Evolutionary conservation across 208 protist genomes (phyloP).

Genomic region (Spongospora subterranea): DNA sequence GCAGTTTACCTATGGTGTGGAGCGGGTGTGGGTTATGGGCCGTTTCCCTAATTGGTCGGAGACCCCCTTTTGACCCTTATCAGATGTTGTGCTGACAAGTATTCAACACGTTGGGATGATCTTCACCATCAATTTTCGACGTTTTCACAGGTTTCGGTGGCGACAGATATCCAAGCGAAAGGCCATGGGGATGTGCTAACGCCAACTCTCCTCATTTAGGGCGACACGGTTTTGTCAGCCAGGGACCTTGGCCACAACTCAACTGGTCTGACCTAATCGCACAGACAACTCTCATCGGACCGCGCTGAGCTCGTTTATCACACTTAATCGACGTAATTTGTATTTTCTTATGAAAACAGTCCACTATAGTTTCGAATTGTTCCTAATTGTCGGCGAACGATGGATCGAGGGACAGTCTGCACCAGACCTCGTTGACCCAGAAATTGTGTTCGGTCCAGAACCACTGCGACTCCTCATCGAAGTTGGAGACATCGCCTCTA

Average conservation of each 20-base stretch:
- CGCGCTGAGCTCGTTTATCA: not conserved
- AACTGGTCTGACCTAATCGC: not conserved
- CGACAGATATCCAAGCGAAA: too few relatives aligned
- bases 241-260: not conserved
- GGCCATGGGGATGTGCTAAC: too few relatives aligned
- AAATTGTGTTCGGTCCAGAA: conserved; percentile 46
- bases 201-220: too few relatives aligned
- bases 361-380: not conserved
- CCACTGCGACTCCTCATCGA: not conserved
- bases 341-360: not conserved
- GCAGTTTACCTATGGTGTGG: too few relatives aligned
- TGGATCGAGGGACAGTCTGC: not conserved
- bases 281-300: not conserved
- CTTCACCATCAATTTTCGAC: too few relatives aligned
- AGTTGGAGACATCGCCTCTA: not conserved
- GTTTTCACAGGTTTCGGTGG: too few relatives aligned
- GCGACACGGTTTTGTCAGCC: not conserved
- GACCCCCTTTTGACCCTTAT: too few relatives aligned
- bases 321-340: not conserved
- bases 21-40: too few relatives aligned
- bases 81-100: too few relatives aligned
- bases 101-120: too few relatives aligned
- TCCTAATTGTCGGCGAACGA: not conserved
- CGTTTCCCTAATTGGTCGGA: too few relatives aligned
- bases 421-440: not conserved